phyloP scores from a whole-genome alignment of 768 basidiomycete genomes.

The Pholiota microspora region DNA sequence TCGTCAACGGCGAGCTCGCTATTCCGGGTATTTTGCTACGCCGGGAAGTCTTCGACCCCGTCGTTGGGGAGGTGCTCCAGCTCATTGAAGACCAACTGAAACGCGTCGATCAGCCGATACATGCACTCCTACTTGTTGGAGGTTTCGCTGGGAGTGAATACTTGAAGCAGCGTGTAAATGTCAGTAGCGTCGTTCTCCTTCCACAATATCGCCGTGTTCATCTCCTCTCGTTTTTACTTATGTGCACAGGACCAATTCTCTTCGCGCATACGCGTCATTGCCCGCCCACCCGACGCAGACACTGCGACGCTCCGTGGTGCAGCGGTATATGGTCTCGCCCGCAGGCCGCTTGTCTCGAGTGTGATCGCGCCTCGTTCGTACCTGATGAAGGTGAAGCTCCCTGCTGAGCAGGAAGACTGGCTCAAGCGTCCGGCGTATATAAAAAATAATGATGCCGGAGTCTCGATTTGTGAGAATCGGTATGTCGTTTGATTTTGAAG shows the following conservation, averaged over 20 bases:
- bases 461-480: slow-evolving; percentile 84
- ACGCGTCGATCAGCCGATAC: slow-evolving; percentile 66
- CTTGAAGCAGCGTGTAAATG: slow-evolving; percentile 76
- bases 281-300: slow-evolving; percentile 82
- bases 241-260: slow-evolving; percentile 63
- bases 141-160: slow-evolving; percentile 89
- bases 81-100: slow-evolving; percentile 76
- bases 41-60: slow-evolving; percentile 87
- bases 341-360: slow-evolving; percentile 73
- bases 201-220: slow-evolving; percentile 11
- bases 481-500: slow-evolving; percentile 26
- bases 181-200: slow-evolving; percentile 21
- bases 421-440: slow-evolving; percentile 86
- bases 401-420: slow-evolving; percentile 84
- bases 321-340: slow-evolving; percentile 83
- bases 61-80: slow-evolving; percentile 77
- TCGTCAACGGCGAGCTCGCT: slow-evolving; percentile 79
- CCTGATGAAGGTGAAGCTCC: slow-evolving; percentile 88
- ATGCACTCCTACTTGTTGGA: slow-evolving; percentile 87
- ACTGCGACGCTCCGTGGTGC: slow-evolving; percentile 87
- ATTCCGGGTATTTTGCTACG: slow-evolving; percentile 81
- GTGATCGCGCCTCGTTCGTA: slow-evolving; percentile 83
- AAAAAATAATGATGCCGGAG: slow-evolving; percentile 69
- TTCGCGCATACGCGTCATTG: slow-evolving; percentile 67
- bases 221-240: slow-evolving; percentile 1